Conservation (phyloP, 257 asterid species). For the Solanum sparsipilum region DNA sequence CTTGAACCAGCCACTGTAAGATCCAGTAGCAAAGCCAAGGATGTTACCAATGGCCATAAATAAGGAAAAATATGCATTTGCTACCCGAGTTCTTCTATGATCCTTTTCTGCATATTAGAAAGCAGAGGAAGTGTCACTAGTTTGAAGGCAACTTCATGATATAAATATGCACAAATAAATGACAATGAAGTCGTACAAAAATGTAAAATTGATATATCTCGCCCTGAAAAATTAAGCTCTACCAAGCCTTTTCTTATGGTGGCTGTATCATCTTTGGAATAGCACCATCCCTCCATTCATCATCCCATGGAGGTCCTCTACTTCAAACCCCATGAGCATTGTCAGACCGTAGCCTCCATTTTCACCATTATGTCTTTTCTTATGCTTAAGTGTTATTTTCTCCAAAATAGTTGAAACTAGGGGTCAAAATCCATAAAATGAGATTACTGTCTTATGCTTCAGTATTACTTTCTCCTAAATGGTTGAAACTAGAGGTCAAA, state of each 20-base stretch:
- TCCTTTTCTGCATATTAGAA: constrained; percentile 47
- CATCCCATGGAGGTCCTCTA: neutral
- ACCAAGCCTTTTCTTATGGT: neutral
- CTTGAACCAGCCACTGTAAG: constrained; percentile 74
- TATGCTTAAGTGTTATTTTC: neutral
- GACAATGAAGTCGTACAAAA: neutral
- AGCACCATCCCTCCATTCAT: neutral
- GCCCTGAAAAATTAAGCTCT: neutral
- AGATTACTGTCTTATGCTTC: neutral
- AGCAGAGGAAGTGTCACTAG: neutral
- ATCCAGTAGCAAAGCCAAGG: constrained; percentile 82
- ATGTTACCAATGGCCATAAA: constrained; percentile 83
- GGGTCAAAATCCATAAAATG: neutral
- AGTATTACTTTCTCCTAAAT: neutral
- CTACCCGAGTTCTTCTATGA: constrained; percentile 72
- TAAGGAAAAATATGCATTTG: constrained; percentile 71
- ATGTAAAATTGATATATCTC: neutral
- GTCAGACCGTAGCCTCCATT: neutral
- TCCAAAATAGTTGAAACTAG: neutral
- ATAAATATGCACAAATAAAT: neutral
- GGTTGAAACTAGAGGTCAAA: neutral
- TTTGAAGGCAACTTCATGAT: neutral
- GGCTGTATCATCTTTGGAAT: neutral
- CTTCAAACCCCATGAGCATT: neutral
- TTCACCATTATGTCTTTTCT: neutral